These are phyloP conservation scores for Sequoia sempervirens DNA, from an alignment of 75 land plant species.

Conservation along the genomic window DNA sequence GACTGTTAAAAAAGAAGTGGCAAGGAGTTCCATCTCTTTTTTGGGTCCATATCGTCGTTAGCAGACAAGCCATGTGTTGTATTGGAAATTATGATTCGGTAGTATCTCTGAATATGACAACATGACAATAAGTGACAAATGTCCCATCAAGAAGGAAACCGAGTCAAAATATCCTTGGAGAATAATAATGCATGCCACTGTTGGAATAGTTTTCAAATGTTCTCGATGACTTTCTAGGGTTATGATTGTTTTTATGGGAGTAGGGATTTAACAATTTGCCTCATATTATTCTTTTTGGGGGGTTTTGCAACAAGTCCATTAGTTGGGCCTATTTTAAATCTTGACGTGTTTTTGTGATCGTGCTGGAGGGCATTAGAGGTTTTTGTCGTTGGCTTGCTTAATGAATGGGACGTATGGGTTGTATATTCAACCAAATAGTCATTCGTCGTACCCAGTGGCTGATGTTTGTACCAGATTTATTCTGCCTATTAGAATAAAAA, in stretches of 20 bases:
- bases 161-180: neutral
- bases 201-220: neutral
- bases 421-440: no score
- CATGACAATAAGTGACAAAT: neutral
- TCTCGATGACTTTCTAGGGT: no score
- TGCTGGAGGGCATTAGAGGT: neutral
- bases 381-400: neutral
- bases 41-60: neutral
- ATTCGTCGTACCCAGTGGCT: no score
- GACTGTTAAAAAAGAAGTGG: neutral
- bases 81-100: neutral
- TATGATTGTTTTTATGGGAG: neutral
- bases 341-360: neutral
- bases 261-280: neutral
- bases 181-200: neutral
- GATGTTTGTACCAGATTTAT: no score
- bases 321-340: neutral
- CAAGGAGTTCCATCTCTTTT: neutral
- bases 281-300: neutral
- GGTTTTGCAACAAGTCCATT: neutral
- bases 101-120: neutral
- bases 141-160: neutral
- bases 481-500: no score
- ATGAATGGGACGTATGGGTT: neutral
- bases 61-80: neutral